Conservation (phyloP, 2,329 filamentous ascomycete genomes). For the Nothopassalora personata region DNA sequence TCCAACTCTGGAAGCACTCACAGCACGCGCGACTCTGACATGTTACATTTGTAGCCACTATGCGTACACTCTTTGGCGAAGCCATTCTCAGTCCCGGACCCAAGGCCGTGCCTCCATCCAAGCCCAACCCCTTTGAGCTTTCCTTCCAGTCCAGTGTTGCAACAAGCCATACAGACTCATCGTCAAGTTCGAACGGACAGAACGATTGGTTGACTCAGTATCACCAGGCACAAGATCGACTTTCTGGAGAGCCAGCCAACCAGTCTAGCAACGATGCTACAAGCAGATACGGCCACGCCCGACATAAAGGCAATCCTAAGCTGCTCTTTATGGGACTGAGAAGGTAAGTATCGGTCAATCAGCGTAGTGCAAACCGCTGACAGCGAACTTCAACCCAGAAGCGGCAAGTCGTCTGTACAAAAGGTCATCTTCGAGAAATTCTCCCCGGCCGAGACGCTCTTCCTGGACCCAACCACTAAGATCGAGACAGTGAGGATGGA, state of each 20-base stretch:
- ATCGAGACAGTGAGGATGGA: constrained; percentile 95
- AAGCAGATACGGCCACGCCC: constrained; percentile 12
- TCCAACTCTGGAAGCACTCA: not conserved
- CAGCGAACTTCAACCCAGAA: constrained; percentile 51
- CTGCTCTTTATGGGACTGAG: constrained; percentile 91
- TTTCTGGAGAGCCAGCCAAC: constrained; percentile 13
- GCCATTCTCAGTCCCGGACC: constrained; percentile 30
- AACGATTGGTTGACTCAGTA: constrained; percentile 29
- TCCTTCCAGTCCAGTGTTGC: constrained; percentile 23
- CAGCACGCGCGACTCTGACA: constrained; percentile 9
- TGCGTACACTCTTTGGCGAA: constrained; percentile 32
- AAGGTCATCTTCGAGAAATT: constrained; percentile 99
- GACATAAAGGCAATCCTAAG: constrained; percentile 52
- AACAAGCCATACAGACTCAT: constrained; percentile 23
- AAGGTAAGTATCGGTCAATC: constrained; percentile 51
- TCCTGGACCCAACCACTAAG: constrained; percentile 87
- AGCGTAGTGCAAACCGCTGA: constrained; percentile 7
- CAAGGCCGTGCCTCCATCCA: constrained; percentile 20
- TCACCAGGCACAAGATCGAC: constrained; percentile 24
- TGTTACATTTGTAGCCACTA: constrained; percentile 16
- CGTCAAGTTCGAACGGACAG: constrained; percentile 25
- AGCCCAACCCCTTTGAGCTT: constrained; percentile 29
- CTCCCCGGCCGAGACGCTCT: constrained; percentile 89
- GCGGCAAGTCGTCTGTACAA: constrained; percentile 95
- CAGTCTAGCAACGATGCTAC: constrained; percentile 11